Evolutionary conservation across 2,329 filamentous ascomycete species (phyloP).

Genomic region (Exophiala calicioides): DNA sequence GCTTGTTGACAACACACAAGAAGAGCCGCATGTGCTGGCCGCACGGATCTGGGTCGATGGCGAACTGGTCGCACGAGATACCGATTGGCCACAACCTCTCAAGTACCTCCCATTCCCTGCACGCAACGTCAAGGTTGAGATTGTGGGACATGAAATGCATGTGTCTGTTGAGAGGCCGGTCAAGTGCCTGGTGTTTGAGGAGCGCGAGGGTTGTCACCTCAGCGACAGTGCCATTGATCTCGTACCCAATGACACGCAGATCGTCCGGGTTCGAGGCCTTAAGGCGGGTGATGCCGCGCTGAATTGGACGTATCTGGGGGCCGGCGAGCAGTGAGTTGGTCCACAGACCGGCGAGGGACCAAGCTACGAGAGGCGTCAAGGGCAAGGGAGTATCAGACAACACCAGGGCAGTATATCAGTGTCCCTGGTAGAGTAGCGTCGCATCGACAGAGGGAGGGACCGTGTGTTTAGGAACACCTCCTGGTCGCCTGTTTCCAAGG

Average conservation of each 20-base stretch:
- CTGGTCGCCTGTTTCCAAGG: too few species aligned
- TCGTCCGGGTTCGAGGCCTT: conserved; percentile 33
- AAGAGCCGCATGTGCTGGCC: conserved; percentile 57
- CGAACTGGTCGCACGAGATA: conserved; percentile 54
- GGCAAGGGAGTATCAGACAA: conserved; percentile 5
- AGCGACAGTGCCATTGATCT: conserved; percentile 60
- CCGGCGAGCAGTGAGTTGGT: conserved; percentile 30
- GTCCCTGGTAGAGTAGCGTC: too few species aligned
- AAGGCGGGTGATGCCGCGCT: conserved; percentile 27
- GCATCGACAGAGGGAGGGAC: too few species aligned
- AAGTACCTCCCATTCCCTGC: conserved; percentile 59
- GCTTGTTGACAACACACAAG: conserved; percentile 47
- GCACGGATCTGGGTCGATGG: conserved; percentile 56
- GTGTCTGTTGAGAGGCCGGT: conserved; percentile 55
- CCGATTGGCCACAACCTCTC: conserved; percentile 63
- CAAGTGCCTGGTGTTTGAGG: conserved; percentile 63
- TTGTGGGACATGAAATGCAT: conserved; percentile 43
- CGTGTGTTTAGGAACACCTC: too few species aligned
- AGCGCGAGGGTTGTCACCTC: conserved; percentile 55
- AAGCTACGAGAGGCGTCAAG: conserved; percentile 4
- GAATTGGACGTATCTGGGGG: conserved; percentile 32
- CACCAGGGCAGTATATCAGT: too few species aligned
- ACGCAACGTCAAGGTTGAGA: conserved; percentile 51
- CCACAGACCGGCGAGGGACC: neutral
- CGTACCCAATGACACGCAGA: conserved; percentile 60